These are phyloP conservation scores for Botrytis pseudocinerea DNA, from an alignment of 2,329 filamentous ascomycete genomes.

Conservation along the genomic window DNA sequence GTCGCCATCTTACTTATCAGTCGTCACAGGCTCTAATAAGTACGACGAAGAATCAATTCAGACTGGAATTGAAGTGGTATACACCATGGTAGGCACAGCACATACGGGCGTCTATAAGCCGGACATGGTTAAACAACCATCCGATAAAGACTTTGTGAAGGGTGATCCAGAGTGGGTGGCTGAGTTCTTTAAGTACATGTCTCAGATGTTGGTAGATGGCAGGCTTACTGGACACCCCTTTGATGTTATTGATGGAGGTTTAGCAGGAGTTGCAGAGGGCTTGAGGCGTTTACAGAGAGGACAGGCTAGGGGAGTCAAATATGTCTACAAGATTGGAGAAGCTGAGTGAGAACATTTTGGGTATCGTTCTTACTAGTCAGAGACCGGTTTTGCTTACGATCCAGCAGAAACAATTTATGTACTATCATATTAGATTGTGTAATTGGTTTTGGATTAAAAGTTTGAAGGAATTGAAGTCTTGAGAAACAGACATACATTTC, in stretches of 20 bases:
- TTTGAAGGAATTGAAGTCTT: background rate
- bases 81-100: slow-evolving; percentile 15
- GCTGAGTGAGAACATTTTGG: background rate
- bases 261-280: slow-evolving; percentile 49
- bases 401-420: background rate
- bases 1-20: background rate
- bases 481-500: background rate
- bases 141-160: background rate
- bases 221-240: slow-evolving; percentile 51
- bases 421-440: background rate
- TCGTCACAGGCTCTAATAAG: slow-evolving; percentile 1
- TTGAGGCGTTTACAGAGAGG: slow-evolving; percentile 57
- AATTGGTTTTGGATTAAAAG: background rate
- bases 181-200: slow-evolving; percentile 19
- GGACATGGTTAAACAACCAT: slow-evolving; percentile 6
- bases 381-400: background rate
- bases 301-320: slow-evolving; percentile 63
- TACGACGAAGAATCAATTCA: slow-evolving; percentile 9
- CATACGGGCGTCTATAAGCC: background rate
- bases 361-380: background rate
- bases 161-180: slow-evolving; percentile 1
- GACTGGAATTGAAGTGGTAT: background rate
- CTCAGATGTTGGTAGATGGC: slow-evolving; percentile 48
- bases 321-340: slow-evolving; percentile 49
- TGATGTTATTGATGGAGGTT: slow-evolving; percentile 51